Evolutionary conservation across 2,329 filamentous ascomycete species (phyloP), one percentile per base, ranked within the genome.

Genomic region (Beauveria pseudobassiana): DNA sequence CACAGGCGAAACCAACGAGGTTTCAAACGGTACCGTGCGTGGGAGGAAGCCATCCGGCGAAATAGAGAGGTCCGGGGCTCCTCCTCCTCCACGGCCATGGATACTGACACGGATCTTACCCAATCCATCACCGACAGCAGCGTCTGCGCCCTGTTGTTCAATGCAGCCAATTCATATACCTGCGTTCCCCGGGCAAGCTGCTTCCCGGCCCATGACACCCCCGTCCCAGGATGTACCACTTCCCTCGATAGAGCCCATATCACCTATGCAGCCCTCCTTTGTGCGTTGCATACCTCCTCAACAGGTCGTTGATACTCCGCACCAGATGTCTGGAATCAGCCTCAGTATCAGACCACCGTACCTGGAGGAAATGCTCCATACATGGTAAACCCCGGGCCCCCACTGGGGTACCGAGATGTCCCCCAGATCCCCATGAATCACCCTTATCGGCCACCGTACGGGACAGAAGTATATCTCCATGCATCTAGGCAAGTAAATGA

Each of bases 1-100:
- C 12, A 64, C 64, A 38, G 53, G 67, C 26, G 69, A 70, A 71
- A 73, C 30, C 76, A 78, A 53, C 72, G 77, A 40, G 78, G 78
- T 2, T 81, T 81, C 63, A 75, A 76, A 65, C 72, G 79, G 64
- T 81, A 81, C 58, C 73, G 76, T 63, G 78, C 74, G n/a, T 76
- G 75, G 74, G 71, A 75, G 62, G 72, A 75, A 48, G 75, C 75
- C 22, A 68, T 76, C 43, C 67, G 69, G 54, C 72, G 75, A 28
- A 72, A 69, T 61, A 40, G 60, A 48, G 60, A 62, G 30, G n/a
- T 58, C 16, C 46, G 56, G 18, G 52, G 50, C 24, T 52, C 40
- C 20, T 50, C 60, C 40, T 40, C 48, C 20, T 50, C 53, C 28
- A 52, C 38, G 20, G 48, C 16, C 53, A 57, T 58, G 54, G 53